Evolutionary conservation across 148 eudicot species (phyloP).

Genomic region (Cornus suecica): DNA sequence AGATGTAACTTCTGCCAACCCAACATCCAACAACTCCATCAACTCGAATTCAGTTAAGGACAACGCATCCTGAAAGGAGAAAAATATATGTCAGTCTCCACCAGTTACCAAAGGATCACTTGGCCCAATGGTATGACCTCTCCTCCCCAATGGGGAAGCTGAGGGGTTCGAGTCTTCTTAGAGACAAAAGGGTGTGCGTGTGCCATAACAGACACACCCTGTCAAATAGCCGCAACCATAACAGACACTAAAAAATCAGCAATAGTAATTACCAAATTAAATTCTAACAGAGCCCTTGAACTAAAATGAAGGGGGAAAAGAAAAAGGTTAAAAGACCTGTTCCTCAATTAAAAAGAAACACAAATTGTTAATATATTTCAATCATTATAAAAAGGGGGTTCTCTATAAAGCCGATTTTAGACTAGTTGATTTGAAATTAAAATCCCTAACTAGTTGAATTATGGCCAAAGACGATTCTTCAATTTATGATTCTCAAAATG

Average conservation of each 20-base stretch:
- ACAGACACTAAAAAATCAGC: neutral
- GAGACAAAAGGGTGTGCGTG: too few species aligned
- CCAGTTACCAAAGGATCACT: too few species aligned
- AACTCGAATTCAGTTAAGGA: constrained; percentile 83
- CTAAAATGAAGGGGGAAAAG: too few species aligned
- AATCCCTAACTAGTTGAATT: neutral
- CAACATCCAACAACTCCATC: constrained; percentile 85
- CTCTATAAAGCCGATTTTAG: neutral
- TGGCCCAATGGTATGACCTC: too few species aligned
- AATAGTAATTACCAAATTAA: neutral
- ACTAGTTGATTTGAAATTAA: neutral
- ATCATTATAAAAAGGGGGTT: neutral
- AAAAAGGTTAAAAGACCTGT: too few species aligned
- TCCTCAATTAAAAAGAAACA: too few species aligned
- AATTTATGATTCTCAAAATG: neutral
- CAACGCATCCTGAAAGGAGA: constrained; percentile 62
- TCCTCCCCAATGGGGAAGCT: too few species aligned
- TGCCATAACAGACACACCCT: too few species aligned
- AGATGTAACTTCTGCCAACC: constrained; percentile 49
- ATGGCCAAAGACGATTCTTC: neutral
- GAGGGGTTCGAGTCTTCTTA: too few species aligned
- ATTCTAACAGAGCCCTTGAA: too few species aligned
- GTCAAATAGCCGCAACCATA: neutral
- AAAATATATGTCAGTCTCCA: neutral
- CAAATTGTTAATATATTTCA: too few species aligned